phyloP scores from a whole-genome alignment of 768 basidiomycete species.

The Leucocoprinus leucothites region DNA sequence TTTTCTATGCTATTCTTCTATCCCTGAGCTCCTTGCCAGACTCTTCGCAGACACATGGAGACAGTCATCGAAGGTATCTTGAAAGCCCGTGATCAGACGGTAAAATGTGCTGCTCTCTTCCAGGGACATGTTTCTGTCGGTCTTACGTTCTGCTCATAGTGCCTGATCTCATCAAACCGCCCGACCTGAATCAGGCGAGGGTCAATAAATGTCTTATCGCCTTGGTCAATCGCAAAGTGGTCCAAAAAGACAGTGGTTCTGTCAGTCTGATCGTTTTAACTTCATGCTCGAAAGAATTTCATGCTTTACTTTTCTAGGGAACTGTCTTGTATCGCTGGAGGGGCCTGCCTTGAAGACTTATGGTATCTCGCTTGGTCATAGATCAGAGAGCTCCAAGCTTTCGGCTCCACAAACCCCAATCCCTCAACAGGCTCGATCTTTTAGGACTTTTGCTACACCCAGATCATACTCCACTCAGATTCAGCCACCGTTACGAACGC shows the following conservation, averaged over 20 bases:
- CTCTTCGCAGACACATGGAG: slow-evolving; percentile 76
- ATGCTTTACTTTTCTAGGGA: slow-evolving; percentile 35
- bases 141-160: slow-evolving; percentile 40
- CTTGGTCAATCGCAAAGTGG: slow-evolving; percentile 82
- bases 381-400: too few species aligned
- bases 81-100: slow-evolving; percentile 54
- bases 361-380: too few species aligned
- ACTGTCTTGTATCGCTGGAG: slow-evolving; percentile 63
- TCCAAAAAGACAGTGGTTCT: slow-evolving; percentile 67
- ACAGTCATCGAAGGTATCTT: slow-evolving; percentile 74
- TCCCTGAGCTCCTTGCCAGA: slow-evolving; percentile 34
- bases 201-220: slow-evolving; percentile 95
- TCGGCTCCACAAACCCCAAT: too few species aligned
- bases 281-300: not conserved
- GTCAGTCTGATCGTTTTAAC: slow-evolving; percentile 30
- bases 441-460: not conserved
- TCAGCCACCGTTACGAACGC: not conserved
- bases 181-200: slow-evolving; percentile 84
- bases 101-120: slow-evolving; percentile 48
- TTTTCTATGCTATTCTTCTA: not conserved
- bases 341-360: slow-evolving; percentile 32
- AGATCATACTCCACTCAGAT: not conserved
- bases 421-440: too few species aligned
- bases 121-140: not conserved
- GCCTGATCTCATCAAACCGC: slow-evolving; percentile 69